Evolutionary conservation across 768 basidiomycete species (phyloP).

Genomic region (Tulasnella sp.): DNA sequence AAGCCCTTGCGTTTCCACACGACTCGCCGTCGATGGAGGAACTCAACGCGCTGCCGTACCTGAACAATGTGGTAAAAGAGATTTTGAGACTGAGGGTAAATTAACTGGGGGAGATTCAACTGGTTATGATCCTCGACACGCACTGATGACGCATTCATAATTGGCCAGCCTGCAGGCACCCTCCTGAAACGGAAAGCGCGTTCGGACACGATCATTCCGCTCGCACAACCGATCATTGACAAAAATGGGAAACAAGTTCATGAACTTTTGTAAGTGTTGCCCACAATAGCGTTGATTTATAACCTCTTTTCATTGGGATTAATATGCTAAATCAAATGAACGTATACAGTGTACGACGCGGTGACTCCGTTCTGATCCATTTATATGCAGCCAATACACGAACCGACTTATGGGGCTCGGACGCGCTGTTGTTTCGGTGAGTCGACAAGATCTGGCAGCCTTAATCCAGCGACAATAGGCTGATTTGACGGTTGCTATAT

Average conservation of each 20-base stretch:
- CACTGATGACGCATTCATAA: too few relatives aligned
- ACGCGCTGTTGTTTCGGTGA: conserved; percentile 50
- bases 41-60: conserved; percentile 24
- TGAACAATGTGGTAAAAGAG: conserved; percentile 24
- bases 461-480: too few relatives aligned
- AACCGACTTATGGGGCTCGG: conserved; percentile 48
- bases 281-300: neutral
- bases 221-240: conserved; percentile 38
- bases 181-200: conserved; percentile 17
- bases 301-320: neutral
- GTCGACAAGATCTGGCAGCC: too few relatives aligned
- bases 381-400: conserved; percentile 43
- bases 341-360: conserved; percentile 22
- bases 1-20: conserved; percentile 32
- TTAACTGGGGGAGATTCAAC: too few relatives aligned
- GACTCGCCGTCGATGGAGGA: conserved; percentile 19
- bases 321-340: neutral
- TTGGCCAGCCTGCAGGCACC: too few relatives aligned
- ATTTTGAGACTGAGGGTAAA: conserved; percentile 7
- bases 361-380: conserved; percentile 36
- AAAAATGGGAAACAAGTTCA: conserved; percentile 32
- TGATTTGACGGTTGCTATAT: neutral
- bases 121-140: too few relatives aligned
- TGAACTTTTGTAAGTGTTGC: conserved; percentile 28
- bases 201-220: conserved; percentile 43